A percentile compares a stretch with the other conserved stretches of the same genome.
These are phyloP conservation scores for Sodiomyces alkalinus DNA, from an alignment of 2,329 filamentous ascomycete species.

Conservation along the genomic window DNA sequence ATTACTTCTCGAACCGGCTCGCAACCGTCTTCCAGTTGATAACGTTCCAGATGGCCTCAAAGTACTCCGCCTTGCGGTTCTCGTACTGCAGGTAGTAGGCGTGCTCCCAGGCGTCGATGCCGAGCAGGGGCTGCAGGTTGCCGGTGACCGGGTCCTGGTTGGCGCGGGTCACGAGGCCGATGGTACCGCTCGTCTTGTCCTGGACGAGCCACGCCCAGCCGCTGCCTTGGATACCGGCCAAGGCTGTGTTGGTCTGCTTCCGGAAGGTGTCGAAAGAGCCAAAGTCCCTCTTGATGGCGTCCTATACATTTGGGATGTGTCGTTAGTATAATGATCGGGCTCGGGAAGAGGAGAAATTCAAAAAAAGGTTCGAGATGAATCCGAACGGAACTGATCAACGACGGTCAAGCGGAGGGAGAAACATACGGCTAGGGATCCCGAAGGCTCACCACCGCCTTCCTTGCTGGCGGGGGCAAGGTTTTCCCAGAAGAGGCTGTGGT, in stretches of 20 bases:
- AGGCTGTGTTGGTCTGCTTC: constrained; percentile 50
- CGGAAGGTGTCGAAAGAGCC: constrained; percentile 49
- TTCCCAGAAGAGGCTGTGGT: constrained; percentile 79
- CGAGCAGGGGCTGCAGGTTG: constrained; percentile 66
- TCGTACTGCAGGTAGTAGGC: constrained; percentile 93
- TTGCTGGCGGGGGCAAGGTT: constrained; percentile 56
- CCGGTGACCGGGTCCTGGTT: constrained; percentile 87
- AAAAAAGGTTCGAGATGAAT: no score
- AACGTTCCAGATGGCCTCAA: constrained; percentile 84
- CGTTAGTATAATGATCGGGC: constrained; percentile 12
- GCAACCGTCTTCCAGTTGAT: constrained; percentile 90
- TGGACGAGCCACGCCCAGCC: constrained; percentile 87
- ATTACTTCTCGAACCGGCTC: constrained; percentile 52
- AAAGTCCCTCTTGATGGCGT: constrained; percentile 50
- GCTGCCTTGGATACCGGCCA: constrained; percentile 68
- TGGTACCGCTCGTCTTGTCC: constrained; percentile 44
- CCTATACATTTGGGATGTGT: constrained; percentile 14
- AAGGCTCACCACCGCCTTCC: constrained; percentile 44
- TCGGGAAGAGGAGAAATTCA: no score
- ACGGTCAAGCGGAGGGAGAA: no score
- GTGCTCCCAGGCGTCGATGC: constrained; percentile 93
- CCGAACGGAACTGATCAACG: no score
- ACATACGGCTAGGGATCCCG: constrained; percentile 42
- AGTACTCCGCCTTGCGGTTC: constrained; percentile 96
- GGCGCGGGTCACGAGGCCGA: constrained; percentile 54